phyloP scores from a whole-genome alignment of 306 rosid genomes.

The Castanospermum australe region DNA sequence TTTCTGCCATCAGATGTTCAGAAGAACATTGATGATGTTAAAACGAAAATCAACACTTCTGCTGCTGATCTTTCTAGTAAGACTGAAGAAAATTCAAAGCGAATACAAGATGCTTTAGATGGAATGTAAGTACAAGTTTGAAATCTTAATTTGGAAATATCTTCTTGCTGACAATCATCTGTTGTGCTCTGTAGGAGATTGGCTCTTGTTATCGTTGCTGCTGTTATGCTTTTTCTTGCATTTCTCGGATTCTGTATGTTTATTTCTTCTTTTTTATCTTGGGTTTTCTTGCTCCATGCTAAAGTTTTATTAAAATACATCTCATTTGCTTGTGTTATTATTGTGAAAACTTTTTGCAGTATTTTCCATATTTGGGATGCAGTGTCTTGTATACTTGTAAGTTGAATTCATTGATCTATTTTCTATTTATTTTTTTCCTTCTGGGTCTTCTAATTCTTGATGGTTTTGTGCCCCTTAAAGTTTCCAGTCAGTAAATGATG shows the following conservation, averaged over 20 bases:
- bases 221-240: constrained; percentile 74
- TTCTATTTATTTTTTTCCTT: background rate
- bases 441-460: background rate
- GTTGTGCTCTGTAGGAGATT: constrained; percentile 53
- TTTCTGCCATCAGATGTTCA: constrained; percentile 46
- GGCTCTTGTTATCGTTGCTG: constrained; percentile 73
- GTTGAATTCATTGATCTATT: constrained; percentile 28
- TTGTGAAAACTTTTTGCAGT: constrained; percentile 44
- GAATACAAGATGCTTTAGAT: constrained; percentile 32
- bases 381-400: constrained; percentile 77
- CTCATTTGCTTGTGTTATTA: constrained; percentile 16
- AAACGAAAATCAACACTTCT: constrained; percentile 32
- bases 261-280: background rate
- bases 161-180: background rate
- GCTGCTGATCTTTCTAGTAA: constrained; percentile 33
- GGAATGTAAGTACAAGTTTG: constrained; percentile 25
- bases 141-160: background rate
- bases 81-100: constrained; percentile 38
- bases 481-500: constrained; percentile 8
- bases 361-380: constrained; percentile 76
- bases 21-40: constrained; percentile 27
- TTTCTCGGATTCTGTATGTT: constrained; percentile 79
- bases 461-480: constrained; percentile 1
- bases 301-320: background rate
- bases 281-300: background rate